phyloP scores from a whole-genome alignment of 1,284 basidiomycete species.

The Albatrellus sp. region DNA sequence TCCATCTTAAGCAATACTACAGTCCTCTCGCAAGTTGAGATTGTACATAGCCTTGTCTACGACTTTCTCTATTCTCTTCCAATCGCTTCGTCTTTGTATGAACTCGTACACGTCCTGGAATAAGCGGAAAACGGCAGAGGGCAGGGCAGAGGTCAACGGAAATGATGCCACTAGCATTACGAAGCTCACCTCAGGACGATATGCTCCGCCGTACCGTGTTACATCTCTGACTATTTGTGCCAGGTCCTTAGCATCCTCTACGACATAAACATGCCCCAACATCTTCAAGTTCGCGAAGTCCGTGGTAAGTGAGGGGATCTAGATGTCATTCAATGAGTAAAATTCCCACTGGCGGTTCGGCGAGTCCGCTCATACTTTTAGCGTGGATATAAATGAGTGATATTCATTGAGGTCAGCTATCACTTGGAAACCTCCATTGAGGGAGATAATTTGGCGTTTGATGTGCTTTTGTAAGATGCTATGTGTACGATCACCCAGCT shows the following conservation, averaged over 20 bases:
- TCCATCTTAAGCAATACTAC: constrained; percentile 38
- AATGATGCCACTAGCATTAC: not conserved
- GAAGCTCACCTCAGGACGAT: constrained; percentile 73
- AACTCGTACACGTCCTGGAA: constrained; percentile 83
- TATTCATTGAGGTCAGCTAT: constrained; percentile 95
- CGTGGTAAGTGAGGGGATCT: constrained; percentile 38
- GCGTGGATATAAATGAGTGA: constrained; percentile 73
- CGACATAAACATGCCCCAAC: constrained; percentile 91
- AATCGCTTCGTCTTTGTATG: constrained; percentile 84
- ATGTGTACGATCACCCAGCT: not conserved
- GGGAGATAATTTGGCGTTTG: constrained; percentile 91
- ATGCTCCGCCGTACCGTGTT: constrained; percentile 84
- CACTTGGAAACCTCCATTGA: constrained; percentile 88
- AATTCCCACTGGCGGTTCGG: not conserved
- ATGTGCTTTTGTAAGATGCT: constrained; percentile 95
- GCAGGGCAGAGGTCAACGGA: not conserved
- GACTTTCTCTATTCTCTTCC: constrained; percentile 93
- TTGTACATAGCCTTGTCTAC: constrained; percentile 96
- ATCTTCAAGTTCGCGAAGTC: constrained; percentile 94
- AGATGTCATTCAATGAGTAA: not conserved
- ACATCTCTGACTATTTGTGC: constrained; percentile 93
- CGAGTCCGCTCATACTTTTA: constrained; percentile 38
- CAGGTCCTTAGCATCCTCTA: constrained; percentile 86
- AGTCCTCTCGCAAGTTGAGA: constrained; percentile 85
- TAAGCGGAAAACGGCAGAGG: constrained; percentile 5